A percentile compares a stretch with the other conserved stretches of the same genome.
These are phyloP conservation scores for Lachnellula occidentalis DNA, from an alignment of 2,329 filamentous ascomycete species.

Conservation along the genomic window DNA sequence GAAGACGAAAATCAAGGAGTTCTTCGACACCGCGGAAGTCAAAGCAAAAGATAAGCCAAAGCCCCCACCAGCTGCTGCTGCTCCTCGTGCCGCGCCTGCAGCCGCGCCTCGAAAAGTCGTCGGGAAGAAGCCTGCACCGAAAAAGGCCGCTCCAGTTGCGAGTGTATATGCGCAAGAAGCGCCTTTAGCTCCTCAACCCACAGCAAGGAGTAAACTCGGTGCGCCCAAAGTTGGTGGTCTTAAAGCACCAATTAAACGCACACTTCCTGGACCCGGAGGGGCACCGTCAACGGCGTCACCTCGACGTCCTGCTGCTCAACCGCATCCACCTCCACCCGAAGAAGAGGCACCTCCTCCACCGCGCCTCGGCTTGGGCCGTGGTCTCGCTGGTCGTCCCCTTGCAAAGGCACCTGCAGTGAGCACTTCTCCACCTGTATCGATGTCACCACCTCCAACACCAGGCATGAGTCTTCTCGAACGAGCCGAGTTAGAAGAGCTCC, in stretches of 20 bases:
- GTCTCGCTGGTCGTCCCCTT: slow-evolving; percentile 79
- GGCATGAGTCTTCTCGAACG: slow-evolving; percentile 75
- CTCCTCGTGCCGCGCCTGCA: slow-evolving; percentile 43
- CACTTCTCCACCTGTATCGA: slow-evolving; percentile 43
- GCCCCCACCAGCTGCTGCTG: slow-evolving; percentile 54
- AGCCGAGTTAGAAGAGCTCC: slow-evolving; percentile 86
- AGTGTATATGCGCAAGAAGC: slow-evolving; percentile 44
- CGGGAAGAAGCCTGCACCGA: slow-evolving; percentile 42
- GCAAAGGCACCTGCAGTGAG: slow-evolving; percentile 56
- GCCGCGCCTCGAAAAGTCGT: slow-evolving; percentile 41
- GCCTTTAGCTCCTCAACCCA: slow-evolving; percentile 53
- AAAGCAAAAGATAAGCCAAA: slow-evolving; percentile 92
- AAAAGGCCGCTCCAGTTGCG: slow-evolving; percentile 41
- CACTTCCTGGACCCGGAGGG: slow-evolving; percentile 43
- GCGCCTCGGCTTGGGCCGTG: slow-evolving; percentile 42
- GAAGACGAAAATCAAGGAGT: slow-evolving; percentile 95
- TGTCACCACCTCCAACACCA: slow-evolving; percentile 54
- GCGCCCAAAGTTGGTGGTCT: slow-evolving; percentile 49
- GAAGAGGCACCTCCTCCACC: slow-evolving; percentile 33
- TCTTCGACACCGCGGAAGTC: slow-evolving; percentile 72
- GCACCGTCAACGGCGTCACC: slow-evolving; percentile 39
- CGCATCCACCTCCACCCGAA: slow-evolving; percentile 44
- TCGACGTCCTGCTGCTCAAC: slow-evolving; percentile 41
- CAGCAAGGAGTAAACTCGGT: slow-evolving; percentile 52
- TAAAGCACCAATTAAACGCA: slow-evolving; percentile 55